A percentile compares a stretch with the other conserved stretches of the same genome.
Evolutionary conservation across 2,329 filamentous ascomycete species (phyloP).

Genomic region (Colletotrichum cordylinicola): DNA sequence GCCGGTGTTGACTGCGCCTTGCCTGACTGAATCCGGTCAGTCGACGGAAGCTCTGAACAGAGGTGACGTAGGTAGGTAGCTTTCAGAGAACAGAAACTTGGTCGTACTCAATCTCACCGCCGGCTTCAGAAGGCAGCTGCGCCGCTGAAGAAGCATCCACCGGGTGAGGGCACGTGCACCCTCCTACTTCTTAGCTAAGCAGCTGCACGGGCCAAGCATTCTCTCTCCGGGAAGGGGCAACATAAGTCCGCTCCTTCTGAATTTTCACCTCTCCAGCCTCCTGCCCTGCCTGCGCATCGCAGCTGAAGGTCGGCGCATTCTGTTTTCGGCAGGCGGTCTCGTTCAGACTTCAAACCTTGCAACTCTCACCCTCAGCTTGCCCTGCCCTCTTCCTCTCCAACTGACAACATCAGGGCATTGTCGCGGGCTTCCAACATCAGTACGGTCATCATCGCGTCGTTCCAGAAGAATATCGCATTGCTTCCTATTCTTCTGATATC

Average conservation of each 20-base stretch:
- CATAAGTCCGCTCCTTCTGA: not conserved
- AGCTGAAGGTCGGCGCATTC: not conserved
- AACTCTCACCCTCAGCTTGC: not conserved
- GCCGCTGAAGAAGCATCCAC: not conserved
- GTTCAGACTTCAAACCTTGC: constrained; percentile 11
- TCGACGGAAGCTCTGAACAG: not conserved
- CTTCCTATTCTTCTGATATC: not conserved
- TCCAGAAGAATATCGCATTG: not conserved
- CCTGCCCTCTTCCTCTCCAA: not conserved
- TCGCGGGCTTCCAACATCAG: not conserved
- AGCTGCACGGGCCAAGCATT: not conserved
- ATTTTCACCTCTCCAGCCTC: constrained; percentile 4
- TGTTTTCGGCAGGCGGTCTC: constrained; percentile 22
- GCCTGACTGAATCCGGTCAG: not conserved
- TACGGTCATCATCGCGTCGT: not conserved
- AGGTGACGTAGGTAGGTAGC: not conserved
- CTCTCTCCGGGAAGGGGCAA: not conserved
- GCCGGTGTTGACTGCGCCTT: not conserved
- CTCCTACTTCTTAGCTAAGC: not conserved
- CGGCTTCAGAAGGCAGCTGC: not conserved
- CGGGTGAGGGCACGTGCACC: not conserved
- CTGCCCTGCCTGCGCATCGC: not conserved
- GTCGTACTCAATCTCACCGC: not conserved
- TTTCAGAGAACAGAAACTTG: not conserved
- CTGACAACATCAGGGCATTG: not conserved